Conservation (phyloP, 192 early-diverging fungal species). For the Coemansia aciculifera region DNA sequence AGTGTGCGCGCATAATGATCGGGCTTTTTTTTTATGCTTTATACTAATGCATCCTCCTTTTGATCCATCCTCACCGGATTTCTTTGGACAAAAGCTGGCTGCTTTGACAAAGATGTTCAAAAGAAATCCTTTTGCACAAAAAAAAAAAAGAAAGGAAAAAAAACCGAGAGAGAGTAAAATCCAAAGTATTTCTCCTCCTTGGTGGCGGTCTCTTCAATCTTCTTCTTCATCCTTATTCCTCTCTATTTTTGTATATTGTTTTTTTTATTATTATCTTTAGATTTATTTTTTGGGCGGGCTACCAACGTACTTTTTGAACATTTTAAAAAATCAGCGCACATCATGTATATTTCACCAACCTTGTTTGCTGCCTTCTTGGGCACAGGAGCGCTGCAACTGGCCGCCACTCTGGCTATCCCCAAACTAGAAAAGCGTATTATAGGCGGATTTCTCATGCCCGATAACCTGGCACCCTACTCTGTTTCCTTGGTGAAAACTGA, state of each 20-base stretch:
- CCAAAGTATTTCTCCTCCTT: neutral
- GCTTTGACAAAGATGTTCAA: neutral
- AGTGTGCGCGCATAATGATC: neutral
- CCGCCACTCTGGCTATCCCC: slow-evolving; percentile 9
- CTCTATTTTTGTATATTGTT: neutral
- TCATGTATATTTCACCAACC: neutral
- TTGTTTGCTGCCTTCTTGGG: slow-evolving; percentile 4
- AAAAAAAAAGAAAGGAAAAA: neutral
- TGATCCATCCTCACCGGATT: neutral
- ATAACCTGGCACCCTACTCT: slow-evolving; percentile 15
- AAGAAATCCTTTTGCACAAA: neutral
- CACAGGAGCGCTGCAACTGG: neutral
- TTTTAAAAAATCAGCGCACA: neutral
- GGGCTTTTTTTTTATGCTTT: neutral
- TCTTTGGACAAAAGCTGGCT: neutral
- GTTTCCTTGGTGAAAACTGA: slow-evolving; percentile 13
- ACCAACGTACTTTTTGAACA: neutral
- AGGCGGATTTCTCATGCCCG: slow-evolving; percentile 34
- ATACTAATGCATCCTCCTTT: neutral
- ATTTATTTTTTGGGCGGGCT: neutral
- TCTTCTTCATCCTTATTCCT: neutral
- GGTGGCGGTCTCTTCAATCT: neutral
- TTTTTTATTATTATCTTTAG: neutral
- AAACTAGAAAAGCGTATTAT: slow-evolving; percentile 25
- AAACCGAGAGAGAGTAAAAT: neutral